phyloP scores from a whole-genome alignment of 768 basidiomycete genomes.

The Suillus paluster region DNA sequence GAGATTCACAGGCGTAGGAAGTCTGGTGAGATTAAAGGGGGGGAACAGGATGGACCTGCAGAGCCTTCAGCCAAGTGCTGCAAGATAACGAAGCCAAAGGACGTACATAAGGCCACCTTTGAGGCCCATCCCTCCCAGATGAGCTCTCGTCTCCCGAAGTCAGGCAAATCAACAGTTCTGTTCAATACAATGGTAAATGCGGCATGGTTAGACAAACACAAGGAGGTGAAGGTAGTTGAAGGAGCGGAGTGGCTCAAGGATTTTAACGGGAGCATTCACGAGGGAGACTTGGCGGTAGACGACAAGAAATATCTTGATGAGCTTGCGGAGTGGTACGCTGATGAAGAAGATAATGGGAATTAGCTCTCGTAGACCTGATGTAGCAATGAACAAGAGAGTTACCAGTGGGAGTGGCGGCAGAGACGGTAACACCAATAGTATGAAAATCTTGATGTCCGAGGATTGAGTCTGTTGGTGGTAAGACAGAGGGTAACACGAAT shows the following conservation, averaged over 20 bases:
- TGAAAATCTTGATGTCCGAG: no score
- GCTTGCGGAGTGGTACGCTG: not conserved
- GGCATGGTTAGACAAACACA: not conserved
- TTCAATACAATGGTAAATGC: not conserved
- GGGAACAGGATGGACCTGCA: no score
- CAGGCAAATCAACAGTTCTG: not conserved
- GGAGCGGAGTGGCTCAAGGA: constrained; percentile 1
- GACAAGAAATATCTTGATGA: constrained; percentile 5
- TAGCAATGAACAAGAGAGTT: no score
- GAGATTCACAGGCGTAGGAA: not conserved
- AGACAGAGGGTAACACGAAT: no score
- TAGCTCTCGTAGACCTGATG: no score
- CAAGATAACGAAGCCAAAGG: no score
- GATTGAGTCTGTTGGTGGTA: no score
- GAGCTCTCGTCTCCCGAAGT: not conserved
- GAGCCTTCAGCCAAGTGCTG: no score
- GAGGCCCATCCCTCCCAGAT: constrained; percentile 1
- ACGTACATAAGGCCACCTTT: not conserved
- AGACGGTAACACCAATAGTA: no score
- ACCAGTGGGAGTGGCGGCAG: no score
- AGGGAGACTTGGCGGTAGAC: not conserved
- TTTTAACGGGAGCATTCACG: not conserved
- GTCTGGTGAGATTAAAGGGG: no score
- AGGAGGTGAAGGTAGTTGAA: not conserved
- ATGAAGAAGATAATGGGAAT: not conserved